Evolutionary conservation across 202 grass and related monocot species (phyloP).

Genomic region (Elaeis oleifera): DNA sequence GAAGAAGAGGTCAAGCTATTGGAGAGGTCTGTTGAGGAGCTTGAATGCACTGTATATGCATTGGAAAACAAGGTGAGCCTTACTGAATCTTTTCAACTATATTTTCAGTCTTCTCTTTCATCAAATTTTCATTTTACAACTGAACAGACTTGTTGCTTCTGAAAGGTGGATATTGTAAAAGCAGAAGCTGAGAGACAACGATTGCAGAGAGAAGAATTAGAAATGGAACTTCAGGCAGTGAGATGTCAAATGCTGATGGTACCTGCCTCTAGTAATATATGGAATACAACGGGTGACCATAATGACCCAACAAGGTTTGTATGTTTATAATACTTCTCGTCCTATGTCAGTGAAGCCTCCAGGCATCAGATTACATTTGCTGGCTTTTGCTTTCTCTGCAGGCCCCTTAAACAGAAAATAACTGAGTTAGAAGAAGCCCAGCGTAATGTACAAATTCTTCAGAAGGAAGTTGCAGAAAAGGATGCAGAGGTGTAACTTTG

Average conservation of each 20-base stretch:
- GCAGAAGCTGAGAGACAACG: conserved; percentile 65
- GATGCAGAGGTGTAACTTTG: conserved; percentile 59
- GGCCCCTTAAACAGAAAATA: conserved; percentile 28
- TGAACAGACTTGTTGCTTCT: conserved; percentile 7
- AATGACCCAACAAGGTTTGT: conserved; percentile 33
- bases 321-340: conserved; percentile 15
- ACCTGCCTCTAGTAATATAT: conserved; percentile 28
- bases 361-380: conserved; percentile 3
- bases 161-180: conserved; percentile 65
- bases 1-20: conserved; percentile 90
- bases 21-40: conserved; percentile 70
- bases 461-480: conserved; percentile 72
- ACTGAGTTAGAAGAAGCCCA: conserved; percentile 42
- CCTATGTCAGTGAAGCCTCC: not conserved
- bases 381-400: conserved; percentile 24
- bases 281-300: conserved; percentile 24
- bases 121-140: conserved; percentile 1
- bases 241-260: conserved; percentile 25
- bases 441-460: conserved; percentile 58
- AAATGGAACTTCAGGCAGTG: conserved; percentile 73
- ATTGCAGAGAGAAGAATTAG: conserved; percentile 62
- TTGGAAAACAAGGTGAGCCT: conserved; percentile 71
- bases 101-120: not conserved
- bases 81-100: conserved; percentile 14
- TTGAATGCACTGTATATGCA: conserved; percentile 76